Evolutionary conservation across 2,329 filamentous ascomycete genomes (phyloP).

Genomic region (Ophiostoma tasmaniense): DNA sequence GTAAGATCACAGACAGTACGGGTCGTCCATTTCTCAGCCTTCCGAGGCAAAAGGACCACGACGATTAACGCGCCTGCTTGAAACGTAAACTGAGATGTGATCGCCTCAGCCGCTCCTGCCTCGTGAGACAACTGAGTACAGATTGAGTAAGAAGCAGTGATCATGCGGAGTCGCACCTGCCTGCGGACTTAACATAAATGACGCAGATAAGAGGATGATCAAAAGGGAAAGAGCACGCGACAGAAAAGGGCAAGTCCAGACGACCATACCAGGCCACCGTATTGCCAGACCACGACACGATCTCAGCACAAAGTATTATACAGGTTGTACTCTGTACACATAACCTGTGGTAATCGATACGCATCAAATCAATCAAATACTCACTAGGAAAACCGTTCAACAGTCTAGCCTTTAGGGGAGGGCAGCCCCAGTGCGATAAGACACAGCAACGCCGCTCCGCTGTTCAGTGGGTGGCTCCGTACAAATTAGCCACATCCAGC

Average conservation of each 20-base stretch:
- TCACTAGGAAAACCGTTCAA: not conserved
- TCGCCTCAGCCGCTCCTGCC: not conserved
- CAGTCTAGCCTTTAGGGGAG: not conserved
- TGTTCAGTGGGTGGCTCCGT: constrained; percentile 1
- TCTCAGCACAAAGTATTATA: too few species aligned
- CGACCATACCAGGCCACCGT: not conserved
- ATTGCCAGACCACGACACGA: too few species aligned
- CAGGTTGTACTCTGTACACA: not conserved
- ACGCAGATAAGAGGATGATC: not conserved
- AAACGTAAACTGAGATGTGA: not conserved
- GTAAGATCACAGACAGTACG: not conserved
- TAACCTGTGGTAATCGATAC: not conserved
- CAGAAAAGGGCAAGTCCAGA: not conserved
- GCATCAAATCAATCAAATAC: not conserved
- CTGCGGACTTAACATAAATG: not conserved
- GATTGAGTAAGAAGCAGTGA: not conserved
- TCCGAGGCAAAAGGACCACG: not conserved
- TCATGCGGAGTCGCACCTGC: not conserved
- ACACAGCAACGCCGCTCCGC: not conserved
- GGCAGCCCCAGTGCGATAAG: not conserved
- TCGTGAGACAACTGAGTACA: not conserved
- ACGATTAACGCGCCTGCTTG: not conserved
- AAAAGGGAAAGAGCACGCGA: constrained; percentile 3
- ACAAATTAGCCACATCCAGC: constrained; percentile 13
- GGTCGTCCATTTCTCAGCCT: not conserved